These are phyloP conservation scores for Dunaliella sp. DNA, from an alignment of 139 green algal species.

Conservation along the genomic window DNA sequence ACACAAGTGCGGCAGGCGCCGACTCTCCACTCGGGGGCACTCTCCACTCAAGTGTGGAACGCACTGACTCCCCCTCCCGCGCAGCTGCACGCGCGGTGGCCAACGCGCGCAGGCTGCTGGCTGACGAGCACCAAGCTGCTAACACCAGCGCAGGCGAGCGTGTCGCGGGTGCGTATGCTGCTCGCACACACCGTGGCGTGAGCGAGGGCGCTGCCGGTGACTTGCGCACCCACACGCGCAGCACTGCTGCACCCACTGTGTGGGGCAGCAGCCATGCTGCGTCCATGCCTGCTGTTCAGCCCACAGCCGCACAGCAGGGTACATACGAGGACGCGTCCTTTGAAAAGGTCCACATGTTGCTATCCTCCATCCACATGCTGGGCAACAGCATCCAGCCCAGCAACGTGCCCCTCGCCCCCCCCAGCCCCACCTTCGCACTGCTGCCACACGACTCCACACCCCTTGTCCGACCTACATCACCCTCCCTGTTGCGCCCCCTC, in stretches of 20 bases:
- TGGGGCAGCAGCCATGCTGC: too few relatives aligned
- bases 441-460: too few relatives aligned
- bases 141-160: background rate
- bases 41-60: too few relatives aligned
- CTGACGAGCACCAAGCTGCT: background rate
- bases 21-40: background rate
- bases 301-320: background rate
- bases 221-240: background rate
- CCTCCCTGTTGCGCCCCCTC: too few relatives aligned
- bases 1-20: too few relatives aligned
- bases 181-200: background rate
- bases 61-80: background rate
- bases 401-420: background rate
- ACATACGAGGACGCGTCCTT: conserved; percentile 3
- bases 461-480: too few relatives aligned
- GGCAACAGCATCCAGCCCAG: background rate
- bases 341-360: conserved; percentile 4
- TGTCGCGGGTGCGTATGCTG: background rate
- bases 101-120: background rate
- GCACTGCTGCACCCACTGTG: too few relatives aligned
- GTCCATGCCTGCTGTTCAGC: background rate
- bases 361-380: conserved; percentile 7
- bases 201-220: background rate
- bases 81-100: background rate
- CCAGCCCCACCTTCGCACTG: too few relatives aligned